Conservation (phyloP, 2,329 filamentous ascomycete genomes). For the Talaromyces sp. region DNA sequence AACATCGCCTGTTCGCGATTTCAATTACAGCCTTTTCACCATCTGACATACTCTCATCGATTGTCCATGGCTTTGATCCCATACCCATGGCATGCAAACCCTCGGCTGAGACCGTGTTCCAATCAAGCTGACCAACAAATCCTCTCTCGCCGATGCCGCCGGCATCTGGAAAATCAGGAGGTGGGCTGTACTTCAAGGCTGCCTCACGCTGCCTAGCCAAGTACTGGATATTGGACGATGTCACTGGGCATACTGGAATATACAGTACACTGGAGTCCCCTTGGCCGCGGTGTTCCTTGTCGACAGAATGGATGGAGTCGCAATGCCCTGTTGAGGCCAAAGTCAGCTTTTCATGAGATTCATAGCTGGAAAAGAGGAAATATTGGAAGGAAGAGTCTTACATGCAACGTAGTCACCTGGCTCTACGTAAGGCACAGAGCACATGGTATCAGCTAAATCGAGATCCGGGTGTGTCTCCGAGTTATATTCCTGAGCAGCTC, state of each 20-base stretch:
- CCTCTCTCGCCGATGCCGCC: constrained; percentile 39
- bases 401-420: constrained; percentile 72
- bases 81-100: constrained; percentile 55
- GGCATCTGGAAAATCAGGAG: constrained; percentile 64
- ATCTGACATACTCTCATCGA: constrained; percentile 42
- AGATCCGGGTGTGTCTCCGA: constrained; percentile 64
- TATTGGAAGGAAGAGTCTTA: background rate
- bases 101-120: constrained; percentile 39
- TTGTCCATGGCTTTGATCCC: constrained; percentile 45
- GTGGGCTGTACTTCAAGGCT: constrained; percentile 63
- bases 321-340: constrained; percentile 54
- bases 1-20: constrained; percentile 52
- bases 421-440: constrained; percentile 61
- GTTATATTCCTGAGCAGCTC: constrained; percentile 65
- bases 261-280: constrained; percentile 80
- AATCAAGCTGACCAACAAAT: constrained; percentile 36
- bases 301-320: constrained; percentile 75
- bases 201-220: constrained; percentile 64
- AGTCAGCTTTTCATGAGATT: background rate
- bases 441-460: constrained; percentile 62
- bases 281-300: constrained; percentile 66
- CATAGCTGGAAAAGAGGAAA: background rate
- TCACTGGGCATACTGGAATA: constrained; percentile 80
- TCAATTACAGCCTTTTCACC: constrained; percentile 50
- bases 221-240: constrained; percentile 67